These are phyloP conservation scores for Kuraishia borneana DNA, from an alignment of 805 yeast genomes.

Conservation along the genomic window DNA sequence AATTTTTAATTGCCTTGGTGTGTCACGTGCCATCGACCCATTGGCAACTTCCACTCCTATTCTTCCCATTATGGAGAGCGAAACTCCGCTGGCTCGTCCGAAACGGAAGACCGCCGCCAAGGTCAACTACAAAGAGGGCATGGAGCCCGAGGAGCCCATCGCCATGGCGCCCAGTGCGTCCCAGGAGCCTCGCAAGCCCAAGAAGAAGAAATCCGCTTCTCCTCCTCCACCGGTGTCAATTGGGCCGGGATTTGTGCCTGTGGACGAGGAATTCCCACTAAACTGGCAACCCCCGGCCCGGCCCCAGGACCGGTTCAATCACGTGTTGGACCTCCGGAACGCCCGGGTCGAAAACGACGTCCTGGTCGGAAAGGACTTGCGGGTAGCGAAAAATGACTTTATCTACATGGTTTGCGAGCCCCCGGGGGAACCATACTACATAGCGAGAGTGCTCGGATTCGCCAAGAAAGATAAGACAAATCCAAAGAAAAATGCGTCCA, in stretches of 20 bases:
- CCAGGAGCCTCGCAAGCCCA: slow-evolving; percentile 1
- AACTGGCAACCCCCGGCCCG: slow-evolving; percentile 40
- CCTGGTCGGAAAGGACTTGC: slow-evolving; percentile 24
- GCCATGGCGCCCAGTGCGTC: slow-evolving; percentile 1
- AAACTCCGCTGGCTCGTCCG: slow-evolving; percentile 10
- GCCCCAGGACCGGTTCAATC: slow-evolving; percentile 28
- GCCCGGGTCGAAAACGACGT: slow-evolving; percentile 29
- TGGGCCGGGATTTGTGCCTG: slow-evolving; percentile 10
- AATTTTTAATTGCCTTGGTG: too few relatives aligned
- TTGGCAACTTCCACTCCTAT: background rate
- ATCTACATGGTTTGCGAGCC: slow-evolving; percentile 86
- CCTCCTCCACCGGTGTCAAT: background rate
- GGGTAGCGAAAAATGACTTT: slow-evolving; percentile 44
- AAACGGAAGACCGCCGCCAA: slow-evolving; percentile 19
- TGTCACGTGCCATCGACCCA: background rate
- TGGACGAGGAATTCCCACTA: slow-evolving; percentile 25
- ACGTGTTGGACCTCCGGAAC: slow-evolving; percentile 25
- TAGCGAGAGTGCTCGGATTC: slow-evolving; percentile 78
- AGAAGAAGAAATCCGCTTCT: background rate
- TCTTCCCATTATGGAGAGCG: slow-evolving; percentile 1
- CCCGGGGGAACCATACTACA: slow-evolving; percentile 87
- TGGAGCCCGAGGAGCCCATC: slow-evolving; percentile 9
- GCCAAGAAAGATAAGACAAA: slow-evolving; percentile 24
- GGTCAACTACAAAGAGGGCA: slow-evolving; percentile 21
- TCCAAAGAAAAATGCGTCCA: slow-evolving; percentile 32